Base-by-base conservation (phyloP, 1,284 basidiomycete genomes). In the Hymenochaete sp. region DNA sequence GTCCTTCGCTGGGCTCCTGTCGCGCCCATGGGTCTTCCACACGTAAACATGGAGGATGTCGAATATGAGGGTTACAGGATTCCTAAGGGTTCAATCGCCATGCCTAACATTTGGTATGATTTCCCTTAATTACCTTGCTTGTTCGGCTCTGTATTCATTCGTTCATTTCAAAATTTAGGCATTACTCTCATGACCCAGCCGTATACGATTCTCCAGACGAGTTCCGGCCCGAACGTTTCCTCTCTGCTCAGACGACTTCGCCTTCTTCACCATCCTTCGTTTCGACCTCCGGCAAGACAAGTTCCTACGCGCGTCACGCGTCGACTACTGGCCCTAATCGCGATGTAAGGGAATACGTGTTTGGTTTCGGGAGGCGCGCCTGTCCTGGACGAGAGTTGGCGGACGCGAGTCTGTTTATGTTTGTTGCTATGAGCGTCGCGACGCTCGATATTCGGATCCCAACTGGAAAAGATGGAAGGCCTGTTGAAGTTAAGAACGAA, bases 1-100 rank as follows among this genome's bases (percentile, higher is more conserved):
- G 65, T 68, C 9, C 67, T 77, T 28, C 47, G 44, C 36, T 24
- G 21, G 16, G 37, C 37, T 4, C 37, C 37, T 8, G 22, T 38
- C 24, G 37, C 16, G 7, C 37, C 37, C 4, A 16, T 38, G 16
- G 37, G 37, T 9, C 21, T 44, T 3, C 43, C 43, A 13, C 43
- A 44, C 21, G 43, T 44, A 14, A 44, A 44, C 27, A 38, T 24
- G 2, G 32, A 44, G 18, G 43, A 44, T n/a, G 43, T 37, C 4
- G 26, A 25, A 7, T 44, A 36, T 24, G 36, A 38, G 6, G 43
- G 43, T 4, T 36, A 26, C 18, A 22, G 32, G 11, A 44, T 44
- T 18, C 43, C 43, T 8, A 44, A 38, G 33, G 43, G 43, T 11
- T 19, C 32, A 14, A 37, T 44, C 16, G 19, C 25, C 25, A 44